Evolutionary conservation across 1,284 basidiomycete species (phyloP).

Genomic region (Cutaneotrichosporon cavernicola): DNA sequence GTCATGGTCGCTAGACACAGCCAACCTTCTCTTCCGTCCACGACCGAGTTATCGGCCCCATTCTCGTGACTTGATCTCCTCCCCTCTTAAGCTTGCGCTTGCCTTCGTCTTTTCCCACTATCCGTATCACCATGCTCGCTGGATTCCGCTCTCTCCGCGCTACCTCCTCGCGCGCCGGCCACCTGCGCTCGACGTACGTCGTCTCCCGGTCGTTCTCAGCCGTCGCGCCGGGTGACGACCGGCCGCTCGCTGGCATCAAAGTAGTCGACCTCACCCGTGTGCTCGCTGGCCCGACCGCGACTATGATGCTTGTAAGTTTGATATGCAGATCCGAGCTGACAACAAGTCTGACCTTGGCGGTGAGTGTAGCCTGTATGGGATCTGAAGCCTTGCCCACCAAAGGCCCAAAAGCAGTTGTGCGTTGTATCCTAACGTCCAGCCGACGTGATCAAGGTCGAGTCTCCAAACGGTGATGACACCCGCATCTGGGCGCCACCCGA

Average conservation of each 20-base stretch:
- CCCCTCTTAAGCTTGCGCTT: background rate
- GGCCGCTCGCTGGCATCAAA: constrained; percentile 71
- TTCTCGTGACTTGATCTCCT: background rate
- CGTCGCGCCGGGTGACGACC: constrained; percentile 24
- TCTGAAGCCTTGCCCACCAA: too few relatives aligned
- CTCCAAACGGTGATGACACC: constrained; percentile 85
- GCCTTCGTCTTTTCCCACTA: background rate
- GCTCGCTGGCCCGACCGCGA: constrained; percentile 81
- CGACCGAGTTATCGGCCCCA: constrained; percentile 1
- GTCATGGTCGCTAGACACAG: background rate
- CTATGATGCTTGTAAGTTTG: constrained; percentile 82
- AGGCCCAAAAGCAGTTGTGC: background rate
- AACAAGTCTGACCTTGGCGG: constrained; percentile 36
- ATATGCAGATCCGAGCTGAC: constrained; percentile 21
- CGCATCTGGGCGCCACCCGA: constrained; percentile 78
- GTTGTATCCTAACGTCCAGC: constrained; percentile 55
- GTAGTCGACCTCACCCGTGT: constrained; percentile 85
- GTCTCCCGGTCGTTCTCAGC: constrained; percentile 5
- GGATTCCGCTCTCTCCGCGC: constrained; percentile 14
- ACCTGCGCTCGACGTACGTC: constrained; percentile 3
- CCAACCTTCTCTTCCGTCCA: background rate
- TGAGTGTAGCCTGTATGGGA: constrained; percentile 13
- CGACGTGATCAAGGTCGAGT: constrained; percentile 86
- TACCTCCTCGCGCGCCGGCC: constrained; percentile 2
- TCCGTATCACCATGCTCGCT: constrained; percentile 11